Percentiles rank a stretch among this genome's conserved stretches.
Evolutionary conservation across 163 green algal species (phyloP).

Genomic region (Trebouxia gelatinosa): DNA sequence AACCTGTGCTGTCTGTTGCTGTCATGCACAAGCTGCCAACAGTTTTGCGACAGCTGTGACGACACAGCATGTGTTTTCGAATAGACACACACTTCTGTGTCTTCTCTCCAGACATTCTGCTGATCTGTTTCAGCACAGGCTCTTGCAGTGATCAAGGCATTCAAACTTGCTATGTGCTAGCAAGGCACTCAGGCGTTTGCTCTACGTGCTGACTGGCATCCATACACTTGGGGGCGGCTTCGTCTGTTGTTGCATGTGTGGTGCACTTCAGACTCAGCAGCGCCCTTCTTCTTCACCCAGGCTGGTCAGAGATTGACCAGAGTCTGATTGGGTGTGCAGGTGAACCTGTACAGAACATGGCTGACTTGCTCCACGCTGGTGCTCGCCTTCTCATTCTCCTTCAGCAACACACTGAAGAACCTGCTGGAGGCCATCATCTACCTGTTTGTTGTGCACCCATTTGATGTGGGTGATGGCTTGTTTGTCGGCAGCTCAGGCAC

Average conservation of each 20-base stretch:
- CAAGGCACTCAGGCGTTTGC: no score
- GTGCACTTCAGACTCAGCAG: background rate
- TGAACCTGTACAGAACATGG: constrained; percentile 59
- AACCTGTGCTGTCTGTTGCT: no score
- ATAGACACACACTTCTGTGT: no score
- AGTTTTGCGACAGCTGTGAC: no score
- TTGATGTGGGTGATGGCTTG: constrained; percentile 55
- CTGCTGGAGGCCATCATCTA: constrained; percentile 73
- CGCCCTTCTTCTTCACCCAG: background rate
- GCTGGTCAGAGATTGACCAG: background rate
- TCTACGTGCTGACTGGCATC: no score
- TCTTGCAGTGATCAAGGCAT: no score
- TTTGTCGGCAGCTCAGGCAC: constrained; percentile 31
- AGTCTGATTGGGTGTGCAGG: constrained; percentile 28
- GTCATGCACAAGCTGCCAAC: no score
- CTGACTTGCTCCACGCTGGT: constrained; percentile 55
- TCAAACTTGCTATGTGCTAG: no score
- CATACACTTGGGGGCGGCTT: no score
- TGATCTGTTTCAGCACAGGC: no score
- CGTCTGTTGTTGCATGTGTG: background rate
- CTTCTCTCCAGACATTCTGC: no score
- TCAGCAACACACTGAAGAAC: constrained; percentile 63
- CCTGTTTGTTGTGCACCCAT: constrained; percentile 62
- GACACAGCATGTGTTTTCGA: no score
- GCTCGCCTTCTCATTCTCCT: constrained; percentile 70